Base-by-base conservation (phyloP, 2,329 filamentous ascomycete species). In the Cercospora citrullina region DNA sequence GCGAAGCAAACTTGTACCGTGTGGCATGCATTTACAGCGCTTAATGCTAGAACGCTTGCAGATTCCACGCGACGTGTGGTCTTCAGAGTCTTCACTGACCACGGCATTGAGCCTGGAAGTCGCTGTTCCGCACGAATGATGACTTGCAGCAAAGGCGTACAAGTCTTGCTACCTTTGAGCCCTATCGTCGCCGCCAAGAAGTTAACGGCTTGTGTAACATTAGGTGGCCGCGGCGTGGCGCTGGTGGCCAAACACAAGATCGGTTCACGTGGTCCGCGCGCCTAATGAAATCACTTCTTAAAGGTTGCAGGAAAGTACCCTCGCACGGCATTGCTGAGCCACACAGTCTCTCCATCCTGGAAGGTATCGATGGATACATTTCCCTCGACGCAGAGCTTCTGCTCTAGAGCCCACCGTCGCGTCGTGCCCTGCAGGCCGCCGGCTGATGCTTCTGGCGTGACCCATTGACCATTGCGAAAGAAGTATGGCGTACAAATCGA, bases 401-500 rank as follows among this genome's bases (percentile, higher is more conserved):
- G 86, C 68, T 90, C 86, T 51, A 98, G 77, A n/a, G 92, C 91
- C 90, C 93, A 97, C 67, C 92, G 84, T 71, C 94, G 87, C 5
- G 91, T 92, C 6, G 91, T 95, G 0, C 94, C 94, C 64, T 90
- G 85, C 77, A 96, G 92, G 0, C 94, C 94, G 51, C 94, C 94
- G 67, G 87, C 89, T 1, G 79, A 77, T 3, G 81, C 78, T 2
- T 87, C 86, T 1, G 94, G 94, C 42, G 94, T 97, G 7, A 93
- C 86, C 94, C 94, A 98, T 60, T 82, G 81, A 0, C 87, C 88
- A 4, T 84, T 78, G 55, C 91, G 87, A 83, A 87, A 92, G 72
- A 97, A 91, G 78, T 94, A 97, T 0, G 91, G 88, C 0, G 90
- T 96, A 0, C 91, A 94, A 16, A 91, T 86, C 69, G 90, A 94